Percentiles rank a stretch among this genome's conserved stretches.
These are phyloP conservation scores for Rhamnella rubrinervis DNA, from an alignment of 331 rosid genomes.

Conservation along the genomic window DNA sequence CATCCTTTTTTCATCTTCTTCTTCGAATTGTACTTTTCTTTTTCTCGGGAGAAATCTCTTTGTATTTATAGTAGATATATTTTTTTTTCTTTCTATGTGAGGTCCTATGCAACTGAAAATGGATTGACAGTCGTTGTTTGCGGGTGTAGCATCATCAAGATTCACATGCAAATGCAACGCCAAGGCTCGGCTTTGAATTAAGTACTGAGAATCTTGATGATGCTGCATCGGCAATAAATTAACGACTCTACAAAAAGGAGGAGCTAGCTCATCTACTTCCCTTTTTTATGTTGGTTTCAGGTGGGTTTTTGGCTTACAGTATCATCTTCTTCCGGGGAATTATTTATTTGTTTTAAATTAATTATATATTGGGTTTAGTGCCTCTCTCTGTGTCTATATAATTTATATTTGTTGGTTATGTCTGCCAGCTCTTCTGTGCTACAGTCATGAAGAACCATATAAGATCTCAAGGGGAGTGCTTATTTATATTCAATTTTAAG, in stretches of 20 bases:
- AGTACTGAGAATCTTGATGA: slow-evolving; percentile 96
- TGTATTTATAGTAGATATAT: too few relatives aligned
- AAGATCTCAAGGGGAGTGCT: too few relatives aligned
- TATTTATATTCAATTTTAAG: too few relatives aligned
- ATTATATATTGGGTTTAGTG: not conserved
- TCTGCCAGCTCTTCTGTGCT: not conserved
- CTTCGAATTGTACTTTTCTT: not conserved
- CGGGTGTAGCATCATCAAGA: slow-evolving; percentile 97
- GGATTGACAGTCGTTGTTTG: slow-evolving; percentile 67
- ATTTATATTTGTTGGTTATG: not conserved
- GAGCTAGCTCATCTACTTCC: not conserved
- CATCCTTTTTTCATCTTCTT: not conserved
- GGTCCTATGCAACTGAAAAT: not conserved
- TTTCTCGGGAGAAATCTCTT: too few relatives aligned
- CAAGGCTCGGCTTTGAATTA: slow-evolving; percentile 8
- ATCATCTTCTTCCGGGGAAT: not conserved
- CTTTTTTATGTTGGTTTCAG: not conserved
- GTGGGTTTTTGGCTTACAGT: slow-evolving; percentile 17
- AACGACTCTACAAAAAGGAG: slow-evolving; percentile 37
- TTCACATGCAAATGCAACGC: slow-evolving; percentile 53
- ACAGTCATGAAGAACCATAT: too few relatives aligned
- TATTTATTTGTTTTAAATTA: not conserved
- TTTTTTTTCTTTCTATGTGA: too few relatives aligned
- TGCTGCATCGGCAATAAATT: slow-evolving; percentile 87
- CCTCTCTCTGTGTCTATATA: not conserved